Evolutionary conservation across 2,329 filamentous ascomycete genomes (phyloP), one percentile per base, ranked within the genome.

Genomic region (Akanthomyces uredinophilus): DNA sequence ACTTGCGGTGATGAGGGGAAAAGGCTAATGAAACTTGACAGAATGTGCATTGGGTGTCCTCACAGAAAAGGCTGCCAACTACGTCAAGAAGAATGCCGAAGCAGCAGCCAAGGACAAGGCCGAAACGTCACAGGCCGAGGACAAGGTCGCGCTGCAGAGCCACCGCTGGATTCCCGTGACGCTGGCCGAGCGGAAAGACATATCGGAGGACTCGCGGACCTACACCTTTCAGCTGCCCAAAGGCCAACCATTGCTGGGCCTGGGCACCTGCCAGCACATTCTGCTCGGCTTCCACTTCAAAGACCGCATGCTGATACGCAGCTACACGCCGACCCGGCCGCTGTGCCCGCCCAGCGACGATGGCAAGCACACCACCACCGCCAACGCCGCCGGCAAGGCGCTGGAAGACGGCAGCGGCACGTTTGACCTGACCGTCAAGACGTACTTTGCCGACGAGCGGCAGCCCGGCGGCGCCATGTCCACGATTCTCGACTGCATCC

Each of bases 391-490:
- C 10, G 35, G 35, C 6, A 5, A 14, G 10, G n/a, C 10, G 10
- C n/a, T 61, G 4, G 39, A 62, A 29, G 71, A 79, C 55, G 72
- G 76, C 24, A 70, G 77, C 51, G 77, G 77, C 5, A 80, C 75
- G 1, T 82, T 83, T 65, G 73, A 82, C 20, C 72, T 82, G 2
- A 75, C 77, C 0, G 73, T 82, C 43, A 83, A 84, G 65, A 83
- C 80, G 0, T 83, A 84, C 66, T 81, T 79, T 61, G 80, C 81
- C 0, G 74, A 71, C 43, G 64, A 71, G 1, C 70, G 71, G 2
- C 78, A 82, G 64, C 81, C 81, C 1, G 81, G 81, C 16, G 81
- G 81, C n/a, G 80, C 81, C 11, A 76, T 84, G 71, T 78, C 74
- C 47, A 83, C 82, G 62, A 78, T 83, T 56, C 75, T 84, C 3